Conservation (phyloP, 2,329 filamentous ascomycete species). For the Endoconidiophora laricicola region DNA sequence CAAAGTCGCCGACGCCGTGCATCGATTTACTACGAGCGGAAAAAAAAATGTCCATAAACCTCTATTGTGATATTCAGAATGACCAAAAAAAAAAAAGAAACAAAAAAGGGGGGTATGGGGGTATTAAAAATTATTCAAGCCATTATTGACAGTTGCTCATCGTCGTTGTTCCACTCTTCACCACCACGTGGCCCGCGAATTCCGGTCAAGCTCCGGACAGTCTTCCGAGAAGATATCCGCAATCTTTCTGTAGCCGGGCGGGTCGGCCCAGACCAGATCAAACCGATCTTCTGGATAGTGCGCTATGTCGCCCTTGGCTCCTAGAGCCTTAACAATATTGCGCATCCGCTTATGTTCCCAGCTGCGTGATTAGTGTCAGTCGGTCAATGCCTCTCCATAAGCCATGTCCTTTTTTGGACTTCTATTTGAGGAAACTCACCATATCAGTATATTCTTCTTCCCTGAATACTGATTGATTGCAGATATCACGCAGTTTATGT, state of each 20-base stretch:
- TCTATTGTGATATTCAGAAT: no score
- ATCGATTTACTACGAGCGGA: no score
- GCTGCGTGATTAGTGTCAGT: conserved; percentile 18
- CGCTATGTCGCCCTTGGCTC: conserved; percentile 29
- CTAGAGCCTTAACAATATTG: conserved; percentile 34
- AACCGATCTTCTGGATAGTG: conserved; percentile 34
- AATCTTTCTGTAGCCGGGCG: conserved; percentile 31
- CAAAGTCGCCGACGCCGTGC: no score
- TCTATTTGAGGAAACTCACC: conserved; percentile 18
- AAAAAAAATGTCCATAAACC: no score
- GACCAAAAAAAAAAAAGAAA: neutral
- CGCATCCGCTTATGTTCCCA: conserved; percentile 41
- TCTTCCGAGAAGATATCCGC: conserved; percentile 19
- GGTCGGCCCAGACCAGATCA: conserved; percentile 41
- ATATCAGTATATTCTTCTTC: conserved; percentile 41
- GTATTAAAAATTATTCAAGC: neutral
- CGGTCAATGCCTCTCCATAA: no score
- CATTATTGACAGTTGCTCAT: neutral
- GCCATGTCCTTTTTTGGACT: neutral
- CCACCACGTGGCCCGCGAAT: neutral
- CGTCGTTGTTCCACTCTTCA: neutral
- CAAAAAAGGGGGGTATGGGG: neutral
- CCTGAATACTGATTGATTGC: conserved; percentile 31
- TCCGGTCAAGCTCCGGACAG: conserved; percentile 6
- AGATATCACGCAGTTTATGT: conserved; percentile 35